Conservation (phyloP, 352 stramenopile genomes). For the Globisporangium ultimum region DNA sequence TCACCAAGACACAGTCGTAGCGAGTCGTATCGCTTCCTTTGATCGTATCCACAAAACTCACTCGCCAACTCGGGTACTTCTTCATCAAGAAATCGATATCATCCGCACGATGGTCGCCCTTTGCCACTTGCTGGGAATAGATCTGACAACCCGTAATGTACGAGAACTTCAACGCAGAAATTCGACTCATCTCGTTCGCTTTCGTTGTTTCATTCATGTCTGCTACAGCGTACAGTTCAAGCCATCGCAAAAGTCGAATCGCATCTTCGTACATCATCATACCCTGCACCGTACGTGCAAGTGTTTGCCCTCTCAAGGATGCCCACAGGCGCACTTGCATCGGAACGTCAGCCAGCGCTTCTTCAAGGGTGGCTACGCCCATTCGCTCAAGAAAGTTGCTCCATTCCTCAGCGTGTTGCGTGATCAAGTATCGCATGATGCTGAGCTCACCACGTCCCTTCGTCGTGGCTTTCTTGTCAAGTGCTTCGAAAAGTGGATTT, state of each 20-base stretch:
- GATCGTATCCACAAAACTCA: conserved; percentile 85
- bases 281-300: conserved; percentile 82
- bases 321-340: conserved; percentile 84
- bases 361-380: conserved; percentile 60
- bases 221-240: conserved; percentile 68
- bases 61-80: conserved; percentile 85
- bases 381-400: conserved; percentile 86
- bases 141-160: conserved; percentile 89
- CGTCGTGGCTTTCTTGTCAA: conserved; percentile 70
- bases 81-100: conserved; percentile 89
- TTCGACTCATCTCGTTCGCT: conserved; percentile 79
- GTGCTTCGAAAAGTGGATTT: conserved; percentile 73
- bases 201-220: conserved; percentile 69
- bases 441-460: conserved; percentile 76
- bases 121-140: conserved; percentile 76
- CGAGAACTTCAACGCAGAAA: conserved; percentile 84
- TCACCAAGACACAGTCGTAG: conserved; percentile 81
- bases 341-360: conserved; percentile 59
- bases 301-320: conserved; percentile 79
- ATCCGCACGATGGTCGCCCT: conserved; percentile 76
- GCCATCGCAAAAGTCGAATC: conserved; percentile 79
- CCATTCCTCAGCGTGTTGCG: conserved; percentile 86
- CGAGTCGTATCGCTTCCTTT: conserved; percentile 30
- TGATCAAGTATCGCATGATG: conserved; percentile 88
- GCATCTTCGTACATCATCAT: conserved; percentile 91